These are phyloP conservation scores for Camelina hispida DNA, from an alignment of 345 rosid species.

Conservation along the genomic window DNA sequence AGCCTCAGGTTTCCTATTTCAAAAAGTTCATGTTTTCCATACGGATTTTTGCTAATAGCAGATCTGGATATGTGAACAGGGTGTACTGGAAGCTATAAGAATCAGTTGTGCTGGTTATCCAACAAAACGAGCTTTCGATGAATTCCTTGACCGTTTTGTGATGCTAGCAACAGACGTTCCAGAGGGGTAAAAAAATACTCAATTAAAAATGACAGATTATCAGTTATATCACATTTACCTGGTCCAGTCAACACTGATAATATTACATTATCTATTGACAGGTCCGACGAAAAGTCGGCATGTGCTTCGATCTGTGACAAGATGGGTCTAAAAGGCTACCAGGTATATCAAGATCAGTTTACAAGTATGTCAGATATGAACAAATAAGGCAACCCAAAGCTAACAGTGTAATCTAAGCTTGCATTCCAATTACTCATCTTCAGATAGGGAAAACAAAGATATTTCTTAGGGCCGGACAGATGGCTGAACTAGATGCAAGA, in stretches of 20 bases:
- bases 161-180: slow-evolving; percentile 68
- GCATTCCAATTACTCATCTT: slow-evolving; percentile 30
- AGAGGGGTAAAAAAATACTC: slow-evolving; percentile 64
- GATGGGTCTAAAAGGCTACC: slow-evolving; percentile 68
- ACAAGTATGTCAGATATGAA: slow-evolving; percentile 19
- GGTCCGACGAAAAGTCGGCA: slow-evolving; percentile 63
- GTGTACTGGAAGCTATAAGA: slow-evolving; percentile 86
- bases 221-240: slow-evolving; percentile 9
- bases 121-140: slow-evolving; percentile 76
- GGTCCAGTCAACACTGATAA: slow-evolving; percentile 28
- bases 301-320: slow-evolving; percentile 58
- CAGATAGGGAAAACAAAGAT: slow-evolving; percentile 74
- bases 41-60: slow-evolving; percentile 15
- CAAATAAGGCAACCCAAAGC: neutral
- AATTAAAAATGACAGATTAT: neutral
- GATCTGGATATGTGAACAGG: slow-evolving; percentile 52
- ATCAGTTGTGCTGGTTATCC: slow-evolving; percentile 92
- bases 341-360: slow-evolving; percentile 50
- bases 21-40: slow-evolving; percentile 18
- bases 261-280: slow-evolving; percentile 35
- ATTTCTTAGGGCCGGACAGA: slow-evolving; percentile 76
- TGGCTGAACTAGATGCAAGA: slow-evolving; percentile 75
- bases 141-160: slow-evolving; percentile 81
- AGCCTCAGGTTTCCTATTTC: slow-evolving; percentile 23
- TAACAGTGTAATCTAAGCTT: slow-evolving; percentile 23